Conservation (phyloP, 257 asterid genomes). For the Solanum chilense region DNA sequence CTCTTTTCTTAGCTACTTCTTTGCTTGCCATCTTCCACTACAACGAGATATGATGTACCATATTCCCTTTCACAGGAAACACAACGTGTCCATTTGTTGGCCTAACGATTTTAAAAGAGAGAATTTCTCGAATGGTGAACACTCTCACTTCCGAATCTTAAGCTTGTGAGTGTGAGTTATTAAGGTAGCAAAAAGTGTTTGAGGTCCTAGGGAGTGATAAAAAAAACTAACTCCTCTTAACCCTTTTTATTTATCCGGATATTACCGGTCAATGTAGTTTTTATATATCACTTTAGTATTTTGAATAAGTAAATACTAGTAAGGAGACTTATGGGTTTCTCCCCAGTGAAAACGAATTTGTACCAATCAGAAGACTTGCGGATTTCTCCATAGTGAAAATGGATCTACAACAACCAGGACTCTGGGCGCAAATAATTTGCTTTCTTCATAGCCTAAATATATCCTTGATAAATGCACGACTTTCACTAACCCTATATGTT, state of each 20-base stretch:
- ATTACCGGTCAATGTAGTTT: background rate
- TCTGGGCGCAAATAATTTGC: background rate
- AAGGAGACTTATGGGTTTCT: background rate
- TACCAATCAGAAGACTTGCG: background rate
- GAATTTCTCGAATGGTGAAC: background rate
- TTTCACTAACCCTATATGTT: background rate
- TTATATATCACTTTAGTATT: background rate
- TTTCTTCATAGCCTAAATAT: background rate
- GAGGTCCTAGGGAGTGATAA: background rate
- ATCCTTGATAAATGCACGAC: background rate
- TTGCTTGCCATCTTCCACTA: background rate
- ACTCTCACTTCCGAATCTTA: no score
- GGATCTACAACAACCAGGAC: background rate
- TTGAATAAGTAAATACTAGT: background rate
- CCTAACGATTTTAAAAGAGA: background rate
- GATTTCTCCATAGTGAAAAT: background rate
- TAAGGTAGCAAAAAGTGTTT: no score
- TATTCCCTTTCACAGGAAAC: background rate
- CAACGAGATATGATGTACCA: background rate
- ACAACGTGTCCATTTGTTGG: background rate
- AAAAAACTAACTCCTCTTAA: no score
- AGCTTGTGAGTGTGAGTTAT: background rate
- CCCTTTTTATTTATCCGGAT: background rate
- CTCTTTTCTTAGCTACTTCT: background rate
- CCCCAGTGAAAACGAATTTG: background rate